These are phyloP conservation scores for Diplodia corticola DNA, from an alignment of 2,329 filamentous ascomycete genomes.

Conservation along the genomic window DNA sequence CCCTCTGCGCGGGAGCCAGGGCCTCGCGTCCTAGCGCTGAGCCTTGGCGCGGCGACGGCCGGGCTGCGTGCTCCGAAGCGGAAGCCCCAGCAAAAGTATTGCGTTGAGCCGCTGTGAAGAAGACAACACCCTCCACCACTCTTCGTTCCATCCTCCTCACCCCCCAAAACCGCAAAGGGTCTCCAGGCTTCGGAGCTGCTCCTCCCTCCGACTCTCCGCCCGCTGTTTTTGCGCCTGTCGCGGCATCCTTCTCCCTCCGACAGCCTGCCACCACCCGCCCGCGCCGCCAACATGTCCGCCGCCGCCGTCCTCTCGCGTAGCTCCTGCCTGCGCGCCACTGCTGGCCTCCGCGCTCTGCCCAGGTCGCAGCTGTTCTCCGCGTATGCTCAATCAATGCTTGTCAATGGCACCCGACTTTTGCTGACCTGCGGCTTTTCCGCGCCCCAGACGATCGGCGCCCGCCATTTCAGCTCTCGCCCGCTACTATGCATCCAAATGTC, in stretches of 20 bases:
- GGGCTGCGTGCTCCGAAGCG: slow-evolving; percentile 10
- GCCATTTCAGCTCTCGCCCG: slow-evolving; percentile 61
- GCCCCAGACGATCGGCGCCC: slow-evolving; percentile 46
- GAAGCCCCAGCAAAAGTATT: slow-evolving; percentile 22
- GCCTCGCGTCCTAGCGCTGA: not conserved
- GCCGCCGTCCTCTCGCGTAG: slow-evolving; percentile 48
- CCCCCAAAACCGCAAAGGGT: not conserved
- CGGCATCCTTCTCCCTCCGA: slow-evolving; percentile 25
- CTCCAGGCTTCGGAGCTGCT: slow-evolving; percentile 12
- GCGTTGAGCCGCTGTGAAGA: slow-evolving; percentile 16
- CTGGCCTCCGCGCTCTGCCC: slow-evolving; percentile 49
- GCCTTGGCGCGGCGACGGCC: slow-evolving; percentile 6
- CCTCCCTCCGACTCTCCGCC: slow-evolving; percentile 8
- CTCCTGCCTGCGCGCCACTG: slow-evolving; percentile 42
- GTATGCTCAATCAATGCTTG: not conserved
- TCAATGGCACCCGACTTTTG: slow-evolving; percentile 10
- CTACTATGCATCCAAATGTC: slow-evolving; percentile 71
- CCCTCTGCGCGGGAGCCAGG: not conserved
- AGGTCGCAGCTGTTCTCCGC: slow-evolving; percentile 32
- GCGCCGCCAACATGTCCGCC: slow-evolving; percentile 54
- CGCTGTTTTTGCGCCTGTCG: slow-evolving; percentile 29
- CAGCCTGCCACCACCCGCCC: slow-evolving; percentile 29
- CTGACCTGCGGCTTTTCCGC: slow-evolving; percentile 32
- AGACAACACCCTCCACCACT: slow-evolving; percentile 15
- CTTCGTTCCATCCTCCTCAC: not conserved